Evolutionary conservation across 2,329 filamentous ascomycete species (phyloP), one percentile per base, ranked within the genome.

Genomic region (Pseudogymnoascus sp.): DNA sequence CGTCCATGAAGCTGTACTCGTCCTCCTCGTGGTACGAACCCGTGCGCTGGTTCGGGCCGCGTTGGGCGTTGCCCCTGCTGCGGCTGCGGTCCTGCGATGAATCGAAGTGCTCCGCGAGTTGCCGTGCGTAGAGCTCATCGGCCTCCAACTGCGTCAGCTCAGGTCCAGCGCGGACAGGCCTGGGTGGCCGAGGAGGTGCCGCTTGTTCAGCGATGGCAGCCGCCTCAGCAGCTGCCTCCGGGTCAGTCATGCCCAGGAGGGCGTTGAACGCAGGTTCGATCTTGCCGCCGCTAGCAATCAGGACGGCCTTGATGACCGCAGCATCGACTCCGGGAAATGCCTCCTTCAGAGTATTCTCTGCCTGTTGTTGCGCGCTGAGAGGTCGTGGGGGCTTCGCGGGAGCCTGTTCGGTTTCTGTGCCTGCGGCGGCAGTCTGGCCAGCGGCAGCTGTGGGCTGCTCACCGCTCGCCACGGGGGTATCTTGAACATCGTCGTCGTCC

Each of bases 251-350:
- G 91, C 90, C 90, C 50, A 99, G 82, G 47, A 99, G 82, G 37
- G 95, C 95, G 77, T 97, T 95, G 78, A 99, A 99, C 13, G 95
- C 93, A 33, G 91, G 90, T 75, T 99, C 95, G 59, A 97, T 87
- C 71, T 88, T 86, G 65, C 93, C 93, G 64, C 87, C 83, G 74
- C 95, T 97, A 13, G 95, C 95, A 24, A 84, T 82, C 67, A 99
- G 78, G 0, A 99, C 89, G 31, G 95, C 95, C 76, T 88, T 96
- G 75, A 99, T 84, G 56, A 99, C 89, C 50, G 85, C 75, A 6
- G 78, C 74, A 62, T 99, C 95, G 65, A 97, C 90, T 63, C 80
- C 83, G 0, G 95, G 95, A 71, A 99, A 99, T 0, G 95, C 95
- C 75, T 99, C 95, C 74, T 91, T 93, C 63, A 99, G 81, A 3